These are phyloP conservation scores for maize (Zea mays) DNA, from an alignment of 176 grass and related monocot genomes.

Conservation along the genomic window Zm-B73-REFERENCE-NAM-5.0 NC_050102.1:155261501-155262000, in stretches of 20 bases:
- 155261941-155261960: slow-evolving; percentile 68
- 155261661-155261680: slow-evolving; percentile 91
- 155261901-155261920: slow-evolving; percentile 70
- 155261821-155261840: slow-evolving; percentile 79
- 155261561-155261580: slow-evolving; percentile 87
- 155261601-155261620: slow-evolving; percentile 44
- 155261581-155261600: slow-evolving; percentile 53
- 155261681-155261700: slow-evolving; percentile 72
- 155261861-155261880: slow-evolving; percentile 81
- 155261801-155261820: slow-evolving; percentile 58
- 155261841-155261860: slow-evolving; percentile 53
- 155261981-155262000: slow-evolving; percentile 78
- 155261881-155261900: slow-evolving; percentile 88
- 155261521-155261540: slow-evolving; percentile 70
- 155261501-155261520: slow-evolving; percentile 62
- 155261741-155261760: slow-evolving; percentile 92
- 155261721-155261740: slow-evolving; percentile 88
- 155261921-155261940: slow-evolving; percentile 73
- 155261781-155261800: slow-evolving; percentile 57
- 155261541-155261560: slow-evolving; percentile 87
- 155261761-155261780: slow-evolving; percentile 74
- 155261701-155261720: slow-evolving; percentile 79
- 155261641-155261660: slow-evolving; percentile 93
- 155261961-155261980: slow-evolving; percentile 87
- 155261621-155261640: slow-evolving; percentile 76